Evolutionary conservation across 371 early-diverging fungal genomes (phyloP).

Genomic region (Mortierella sp.): DNA sequence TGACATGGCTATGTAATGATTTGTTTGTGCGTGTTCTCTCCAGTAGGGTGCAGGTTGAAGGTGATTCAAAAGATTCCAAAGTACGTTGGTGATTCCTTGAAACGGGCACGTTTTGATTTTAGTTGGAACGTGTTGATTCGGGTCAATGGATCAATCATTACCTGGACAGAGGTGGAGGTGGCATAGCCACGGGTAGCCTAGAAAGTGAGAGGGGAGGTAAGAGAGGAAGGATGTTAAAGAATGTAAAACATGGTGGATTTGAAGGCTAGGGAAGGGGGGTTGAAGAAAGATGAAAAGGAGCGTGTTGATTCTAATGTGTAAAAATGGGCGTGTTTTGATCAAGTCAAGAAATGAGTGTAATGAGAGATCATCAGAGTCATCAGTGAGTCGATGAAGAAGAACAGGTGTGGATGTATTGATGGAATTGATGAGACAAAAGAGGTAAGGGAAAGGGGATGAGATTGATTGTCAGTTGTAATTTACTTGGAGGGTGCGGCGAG

Average conservation of each 20-base stretch:
- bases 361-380: neutral
- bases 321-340: neutral
- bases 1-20: neutral
- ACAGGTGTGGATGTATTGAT: neutral
- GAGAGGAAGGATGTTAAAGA: neutral
- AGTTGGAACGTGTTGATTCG: neutral
- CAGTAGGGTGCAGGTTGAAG: neutral
- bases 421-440: neutral
- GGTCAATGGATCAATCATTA: conserved; percentile 40
- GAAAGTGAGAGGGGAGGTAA: neutral
- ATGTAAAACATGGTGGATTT: too few relatives aligned
- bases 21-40: neutral
- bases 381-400: neutral
- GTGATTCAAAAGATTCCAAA: neutral
- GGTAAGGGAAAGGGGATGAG: neutral
- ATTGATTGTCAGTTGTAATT: neutral
- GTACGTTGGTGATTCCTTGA: neutral
- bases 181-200: conserved; percentile 73
- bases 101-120: neutral
- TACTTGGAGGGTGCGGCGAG: conserved; percentile 54
- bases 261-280: too few relatives aligned
- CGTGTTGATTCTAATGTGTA: neutral
- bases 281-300: neutral
- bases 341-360: neutral
- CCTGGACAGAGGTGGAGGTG: conserved; percentile 66